These are phyloP conservation scores for Jacaranda copaia DNA, from an alignment of 257 asterid genomes.

Conservation along the genomic window DNA sequence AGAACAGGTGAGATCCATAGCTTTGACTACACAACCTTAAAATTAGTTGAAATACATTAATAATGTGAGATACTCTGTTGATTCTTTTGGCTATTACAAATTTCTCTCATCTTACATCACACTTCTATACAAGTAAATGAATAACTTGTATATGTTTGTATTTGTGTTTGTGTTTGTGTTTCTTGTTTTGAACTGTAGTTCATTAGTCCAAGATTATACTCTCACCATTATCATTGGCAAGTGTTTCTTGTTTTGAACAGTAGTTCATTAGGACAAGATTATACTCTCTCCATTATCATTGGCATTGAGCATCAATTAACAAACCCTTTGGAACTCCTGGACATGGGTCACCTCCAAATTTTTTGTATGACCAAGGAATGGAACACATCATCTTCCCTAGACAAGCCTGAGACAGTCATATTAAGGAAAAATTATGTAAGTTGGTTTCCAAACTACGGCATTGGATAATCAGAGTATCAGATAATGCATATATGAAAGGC, in stretches of 20 bases:
- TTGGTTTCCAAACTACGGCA: neutral
- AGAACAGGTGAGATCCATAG: neutral
- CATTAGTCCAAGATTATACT: neutral
- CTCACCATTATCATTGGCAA: constrained; percentile 44
- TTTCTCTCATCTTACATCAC: neutral
- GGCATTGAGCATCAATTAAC: constrained; percentile 63
- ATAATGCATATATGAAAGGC: too few relatives aligned
- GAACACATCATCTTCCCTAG: constrained; percentile 60
- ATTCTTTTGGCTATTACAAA: constrained; percentile 14
- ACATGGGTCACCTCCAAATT: constrained; percentile 67
- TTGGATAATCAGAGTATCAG: too few relatives aligned
- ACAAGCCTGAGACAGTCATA: constrained; percentile 56
- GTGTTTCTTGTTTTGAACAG: constrained; percentile 19
- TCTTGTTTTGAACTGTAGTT: constrained; percentile 20
- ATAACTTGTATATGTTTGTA: constrained; percentile 6
- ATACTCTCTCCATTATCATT: constrained; percentile 27
- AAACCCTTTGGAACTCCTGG: constrained; percentile 58
- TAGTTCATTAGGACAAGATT: constrained; percentile 2
- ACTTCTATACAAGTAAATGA: neutral
- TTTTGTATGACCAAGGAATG: constrained; percentile 46
- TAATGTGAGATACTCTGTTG: constrained; percentile 9
- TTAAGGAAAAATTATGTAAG: neutral
- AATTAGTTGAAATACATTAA: constrained; percentile 4
- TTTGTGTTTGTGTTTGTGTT: constrained; percentile 9
- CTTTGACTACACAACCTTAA: neutral